phyloP scores from a whole-genome alignment of 169 alveolate species.

The Eimeria necatrix region DNA sequence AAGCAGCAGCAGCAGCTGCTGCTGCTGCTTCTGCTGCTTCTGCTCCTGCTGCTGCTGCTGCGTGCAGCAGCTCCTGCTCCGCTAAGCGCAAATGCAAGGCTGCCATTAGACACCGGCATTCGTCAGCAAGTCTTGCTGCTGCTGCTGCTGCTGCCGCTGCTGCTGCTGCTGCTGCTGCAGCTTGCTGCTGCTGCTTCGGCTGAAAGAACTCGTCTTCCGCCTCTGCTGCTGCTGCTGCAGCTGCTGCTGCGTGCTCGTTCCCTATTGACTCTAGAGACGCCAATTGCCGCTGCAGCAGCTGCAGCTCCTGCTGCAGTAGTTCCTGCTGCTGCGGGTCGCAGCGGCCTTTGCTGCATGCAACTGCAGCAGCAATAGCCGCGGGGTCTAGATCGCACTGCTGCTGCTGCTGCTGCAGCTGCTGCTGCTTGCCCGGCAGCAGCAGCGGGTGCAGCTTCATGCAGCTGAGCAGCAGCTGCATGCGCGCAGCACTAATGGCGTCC shows the following conservation, averaged over 20 bases:
- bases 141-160: conserved; percentile 64
- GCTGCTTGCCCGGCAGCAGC: conserved; percentile 11
- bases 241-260: conserved; percentile 56
- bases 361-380: conserved; percentile 50
- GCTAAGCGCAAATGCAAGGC: conserved; percentile 28
- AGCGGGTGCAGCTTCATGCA: conserved; percentile 67
- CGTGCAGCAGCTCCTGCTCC: conserved; percentile 37
- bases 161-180: conserved; percentile 26
- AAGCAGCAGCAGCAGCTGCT: conserved; percentile 39
- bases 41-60: not conserved
- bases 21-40: conserved; percentile 29
- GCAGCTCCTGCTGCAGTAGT: conserved; percentile 58
- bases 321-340: conserved; percentile 45
- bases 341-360: conserved; percentile 58
- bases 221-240: conserved; percentile 34
- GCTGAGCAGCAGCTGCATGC: conserved; percentile 73
- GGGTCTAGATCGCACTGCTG: conserved; percentile 55
- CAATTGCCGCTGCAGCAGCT: conserved; percentile 50
- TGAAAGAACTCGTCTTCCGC: not conserved
- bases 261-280: not conserved
- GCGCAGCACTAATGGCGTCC: conserved; percentile 68
- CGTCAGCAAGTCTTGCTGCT: conserved; percentile 41
- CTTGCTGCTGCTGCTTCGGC: conserved; percentile 1
- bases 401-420: conserved; percentile 60
- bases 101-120: conserved; percentile 4